Base-by-base conservation (phyloP, 1,284 basidiomycete species). In the Ceratobasidium sp. region DNA sequence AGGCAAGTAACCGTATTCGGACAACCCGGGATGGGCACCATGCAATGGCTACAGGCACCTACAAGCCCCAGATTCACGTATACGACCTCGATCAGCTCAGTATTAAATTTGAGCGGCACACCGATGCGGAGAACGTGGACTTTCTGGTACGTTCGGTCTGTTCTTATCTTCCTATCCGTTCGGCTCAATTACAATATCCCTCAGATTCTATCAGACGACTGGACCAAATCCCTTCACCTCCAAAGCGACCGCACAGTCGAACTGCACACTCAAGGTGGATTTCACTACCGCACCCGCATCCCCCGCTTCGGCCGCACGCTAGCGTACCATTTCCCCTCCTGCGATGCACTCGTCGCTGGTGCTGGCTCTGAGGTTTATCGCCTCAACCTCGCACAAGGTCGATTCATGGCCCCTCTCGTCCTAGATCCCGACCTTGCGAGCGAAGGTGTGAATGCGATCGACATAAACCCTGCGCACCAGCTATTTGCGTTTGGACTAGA, bases 151-250 rank as follows among this genome's bases (percentile, higher is more conserved):
- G 94, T 93, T 87, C 88, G 89, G 84, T 76, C 78, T n/a, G 60
- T 45, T 45, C 60, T 51, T 73, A 63, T 62, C 27, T 50, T 36
- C 59, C 44, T n/a, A 31, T 33, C 60, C 69, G 63, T 71, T 67
- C 54, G 33, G 47, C 65, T 74, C 59, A n/a, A 51, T 66, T 64
- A 66, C 50, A 33, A 56, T 69, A 45, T 9, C 51, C 54, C 73
- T 14, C 82, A 98, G 96, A 93, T 97, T 80, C 87, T 99, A 11
- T 98, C 97, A 0, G 93, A 96, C 81, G 98, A 99, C 85, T 99
- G 98, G 98, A 99, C 97, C 19, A 99, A 99, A 84, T 93, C 93
- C n/a, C 88, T 99, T 75, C 97, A 98, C 81, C 88, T 99, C 0
- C 98, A 99, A 87, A 91, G 93, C 63, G 97, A 99, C 84, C 91